phyloP scores from a whole-genome alignment of 2,329 filamentous ascomycete genomes.

The Cordyceps pruinosa region DNA sequence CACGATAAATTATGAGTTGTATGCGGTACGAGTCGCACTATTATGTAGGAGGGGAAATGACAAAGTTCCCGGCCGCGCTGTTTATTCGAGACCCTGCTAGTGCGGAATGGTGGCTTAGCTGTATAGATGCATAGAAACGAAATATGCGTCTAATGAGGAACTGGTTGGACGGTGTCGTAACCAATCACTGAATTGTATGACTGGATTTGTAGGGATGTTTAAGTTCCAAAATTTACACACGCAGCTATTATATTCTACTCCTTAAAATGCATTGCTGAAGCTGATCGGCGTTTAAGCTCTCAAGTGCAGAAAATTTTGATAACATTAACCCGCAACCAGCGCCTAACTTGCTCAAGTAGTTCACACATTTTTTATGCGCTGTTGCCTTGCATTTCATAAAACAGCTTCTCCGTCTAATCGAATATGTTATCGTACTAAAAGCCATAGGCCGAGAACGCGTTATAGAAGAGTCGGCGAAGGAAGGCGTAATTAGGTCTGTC shows the following conservation, averaged over 20 bases:
- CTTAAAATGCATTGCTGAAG: too few relatives aligned
- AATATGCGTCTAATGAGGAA: background rate
- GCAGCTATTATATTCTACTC: too few relatives aligned
- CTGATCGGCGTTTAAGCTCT: too few relatives aligned
- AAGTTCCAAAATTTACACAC: too few relatives aligned
- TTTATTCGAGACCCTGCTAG: background rate
- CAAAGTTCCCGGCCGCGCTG: background rate
- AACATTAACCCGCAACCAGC: too few relatives aligned
- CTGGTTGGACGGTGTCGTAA: too few relatives aligned
- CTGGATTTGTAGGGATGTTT: too few relatives aligned
- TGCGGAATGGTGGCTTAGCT: background rate
- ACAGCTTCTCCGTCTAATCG: slow-evolving; percentile 54
- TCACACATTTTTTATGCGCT: background rate
- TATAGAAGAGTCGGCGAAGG: slow-evolving; percentile 68
- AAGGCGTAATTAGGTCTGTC: slow-evolving; percentile 73
- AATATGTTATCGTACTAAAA: slow-evolving; percentile 75
- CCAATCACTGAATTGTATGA: too few relatives aligned
- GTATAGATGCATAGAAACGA: background rate
- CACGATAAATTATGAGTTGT: background rate
- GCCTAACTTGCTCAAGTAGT: background rate
- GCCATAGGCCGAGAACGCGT: slow-evolving; percentile 62
- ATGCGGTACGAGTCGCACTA: background rate
- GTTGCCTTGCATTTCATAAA: slow-evolving; percentile 14
- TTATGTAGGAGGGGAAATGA: background rate
- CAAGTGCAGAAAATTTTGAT: too few relatives aligned